phyloP scores from a whole-genome alignment of 768 basidiomycete species.

The Lactifluus echinatus region DNA sequence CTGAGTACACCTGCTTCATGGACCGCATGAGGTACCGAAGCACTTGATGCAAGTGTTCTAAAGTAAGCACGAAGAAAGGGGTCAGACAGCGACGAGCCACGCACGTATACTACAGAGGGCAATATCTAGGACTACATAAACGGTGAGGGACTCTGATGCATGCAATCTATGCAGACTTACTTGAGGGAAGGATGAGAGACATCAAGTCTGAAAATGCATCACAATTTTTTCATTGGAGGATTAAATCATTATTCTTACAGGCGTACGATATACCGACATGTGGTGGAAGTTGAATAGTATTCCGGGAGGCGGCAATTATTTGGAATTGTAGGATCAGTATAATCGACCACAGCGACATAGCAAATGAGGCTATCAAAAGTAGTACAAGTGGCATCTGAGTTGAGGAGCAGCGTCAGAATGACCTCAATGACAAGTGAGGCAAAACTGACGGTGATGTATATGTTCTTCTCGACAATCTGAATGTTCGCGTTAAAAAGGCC shows the following conservation, averaged over 20 bases:
- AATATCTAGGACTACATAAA: conserved; percentile 6
- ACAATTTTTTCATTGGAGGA: neutral
- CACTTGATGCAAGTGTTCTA: neutral
- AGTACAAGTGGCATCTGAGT: neutral
- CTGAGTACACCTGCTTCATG: conserved; percentile 2
- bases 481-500: neutral
- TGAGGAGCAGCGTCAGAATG: neutral
- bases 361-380: neutral
- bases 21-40: neutral
- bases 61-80: neutral
- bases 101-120: neutral
- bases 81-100: neutral
- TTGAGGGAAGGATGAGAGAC: conserved; percentile 5
- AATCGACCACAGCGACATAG: neutral
- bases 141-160: neutral
- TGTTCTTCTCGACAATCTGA: conserved; percentile 2
- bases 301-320: neutral
- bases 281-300: neutral
- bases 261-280: neutral
- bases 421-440: neutral
- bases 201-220: neutral
- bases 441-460: conserved; percentile 1
- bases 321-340: neutral
- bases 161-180: neutral
- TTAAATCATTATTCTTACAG: neutral